Evolutionary conservation across 2,329 filamentous ascomycete species (phyloP).

Genomic region (Sporothrix phasma): DNA sequence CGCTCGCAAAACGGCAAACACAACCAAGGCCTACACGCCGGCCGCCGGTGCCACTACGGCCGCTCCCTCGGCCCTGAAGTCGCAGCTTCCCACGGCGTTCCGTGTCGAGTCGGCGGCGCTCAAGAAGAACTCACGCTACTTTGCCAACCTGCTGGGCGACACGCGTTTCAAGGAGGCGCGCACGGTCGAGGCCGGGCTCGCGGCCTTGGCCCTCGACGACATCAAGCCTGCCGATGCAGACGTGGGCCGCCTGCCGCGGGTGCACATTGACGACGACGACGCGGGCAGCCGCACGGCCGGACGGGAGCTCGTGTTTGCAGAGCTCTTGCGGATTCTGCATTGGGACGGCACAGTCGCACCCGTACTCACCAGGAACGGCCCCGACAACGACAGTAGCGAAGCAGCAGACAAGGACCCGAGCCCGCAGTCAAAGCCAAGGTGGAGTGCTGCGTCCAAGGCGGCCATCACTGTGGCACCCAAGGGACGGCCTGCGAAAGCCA

Average conservation of each 20-base stretch:
- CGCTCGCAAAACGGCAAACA: slow-evolving; percentile 22
- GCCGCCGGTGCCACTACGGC: slow-evolving; percentile 16
- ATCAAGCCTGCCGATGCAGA: slow-evolving; percentile 38
- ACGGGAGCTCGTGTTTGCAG: slow-evolving; percentile 53
- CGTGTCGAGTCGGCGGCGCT: slow-evolving; percentile 50
- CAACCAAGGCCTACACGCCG: background rate
- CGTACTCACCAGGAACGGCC: background rate
- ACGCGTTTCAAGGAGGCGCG: slow-evolving; percentile 53
- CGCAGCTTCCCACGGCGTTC: slow-evolving; percentile 39
- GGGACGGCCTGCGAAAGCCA: background rate
- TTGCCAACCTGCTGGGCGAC: slow-evolving; percentile 55
- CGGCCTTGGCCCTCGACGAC: slow-evolving; percentile 37
- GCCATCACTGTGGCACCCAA: background rate
- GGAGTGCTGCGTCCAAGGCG: background rate
- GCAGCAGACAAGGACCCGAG: background rate
- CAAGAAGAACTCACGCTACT: slow-evolving; percentile 57
- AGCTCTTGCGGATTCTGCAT: slow-evolving; percentile 59
- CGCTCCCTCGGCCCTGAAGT: slow-evolving; percentile 21
- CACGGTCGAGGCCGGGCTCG: slow-evolving; percentile 42
- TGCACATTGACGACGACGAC: slow-evolving; percentile 58
- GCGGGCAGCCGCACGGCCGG: slow-evolving; percentile 51
- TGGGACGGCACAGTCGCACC: slow-evolving; percentile 30
- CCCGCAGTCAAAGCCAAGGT: background rate
- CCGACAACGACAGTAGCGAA: background rate
- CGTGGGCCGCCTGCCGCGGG: slow-evolving; percentile 47